Evolutionary conservation across 1,139 yeast genomes (phyloP).

Genomic region (Taphrina sp.): DNA sequence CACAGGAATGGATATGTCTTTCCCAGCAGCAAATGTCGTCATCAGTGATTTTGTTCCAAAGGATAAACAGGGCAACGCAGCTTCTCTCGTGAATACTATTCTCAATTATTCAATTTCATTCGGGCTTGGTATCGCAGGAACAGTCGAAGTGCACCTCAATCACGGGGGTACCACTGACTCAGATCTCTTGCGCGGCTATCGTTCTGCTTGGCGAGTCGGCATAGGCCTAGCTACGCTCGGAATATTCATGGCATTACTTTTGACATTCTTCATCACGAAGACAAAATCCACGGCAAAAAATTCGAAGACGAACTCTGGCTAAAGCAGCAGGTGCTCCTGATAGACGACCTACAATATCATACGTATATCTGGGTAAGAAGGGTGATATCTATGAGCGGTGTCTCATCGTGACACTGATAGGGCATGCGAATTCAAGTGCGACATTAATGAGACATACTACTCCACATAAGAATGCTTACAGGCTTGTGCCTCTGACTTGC

Average conservation of each 20-base stretch:
- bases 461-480: no score
- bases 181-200: slow-evolving; percentile 8
- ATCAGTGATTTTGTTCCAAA: slow-evolving; percentile 54
- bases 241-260: not conserved
- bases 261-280: not conserved
- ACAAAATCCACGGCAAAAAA: not conserved
- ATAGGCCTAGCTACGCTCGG: slow-evolving; percentile 11
- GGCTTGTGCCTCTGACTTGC: no score
- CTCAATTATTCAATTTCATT: slow-evolving; percentile 64
- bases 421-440: no score
- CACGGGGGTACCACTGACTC: slow-evolving; percentile 1
- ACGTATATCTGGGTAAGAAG: no score
- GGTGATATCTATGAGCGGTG: no score
- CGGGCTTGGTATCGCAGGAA: slow-evolving; percentile 65
- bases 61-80: slow-evolving; percentile 63
- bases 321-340: no score
- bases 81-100: slow-evolving; percentile 59
- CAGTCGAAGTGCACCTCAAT: slow-evolving; percentile 50
- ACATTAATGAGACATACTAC: no score
- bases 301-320: no score
- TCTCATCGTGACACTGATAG: no score
- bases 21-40: slow-evolving; percentile 60
- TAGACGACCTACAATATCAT: no score
- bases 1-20: slow-evolving; percentile 68
- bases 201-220: slow-evolving; percentile 18